Evolutionary conservation across 805 yeast genomes (phyloP), one percentile per base, ranked within the genome.

Genomic region (Barnettozyma pratensis): DNA sequence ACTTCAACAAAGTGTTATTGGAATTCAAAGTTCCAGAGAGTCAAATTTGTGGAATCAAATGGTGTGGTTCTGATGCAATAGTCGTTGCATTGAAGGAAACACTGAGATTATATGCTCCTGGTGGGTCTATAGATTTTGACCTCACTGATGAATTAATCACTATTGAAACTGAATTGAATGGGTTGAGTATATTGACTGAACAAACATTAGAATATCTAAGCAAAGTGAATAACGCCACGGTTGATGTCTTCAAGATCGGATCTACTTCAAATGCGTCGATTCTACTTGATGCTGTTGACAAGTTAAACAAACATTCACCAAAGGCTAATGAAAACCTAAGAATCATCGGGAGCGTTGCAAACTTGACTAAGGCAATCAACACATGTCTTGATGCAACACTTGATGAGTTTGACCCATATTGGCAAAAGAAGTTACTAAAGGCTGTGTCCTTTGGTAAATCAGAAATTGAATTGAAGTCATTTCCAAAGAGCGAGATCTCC

Each of bases 371-470:
- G 3, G 96, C 97, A 1, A 83, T 92, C 1, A 73, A 75, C 34
- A 78, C 75, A 19, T 87, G 96, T 61, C 75, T 90, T 4, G 67
- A 74, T 2, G 95, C 95, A 0, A 85, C 96, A 1, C 64, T 80
- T 4, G 83, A 81, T 47, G 98, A 92, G 58, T 81, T 88, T 57
- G 88, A 83, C 52, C 76, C 86, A 0, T 70, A 73, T 45, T 78
- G 91, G 84, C 99, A 94, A 58, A 90, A 89, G 62, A 79, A 77
- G 44, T 68, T 92, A 8, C 66, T 94, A 37, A 75, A 80, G 46
- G 96, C 97, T 2, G 96, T 91, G 0, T 72, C 87, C 0, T 87
- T 91, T 67, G 99, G 97, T 1, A 94, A 92, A 57, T 74, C 87
- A 0, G 57, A 58, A 14, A 34, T 55, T 60, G 76, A 38, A 61